Evolutionary conservation across 2,329 filamentous ascomycete species (phyloP).

Genomic region (Apiospora rasikravindrae): DNA sequence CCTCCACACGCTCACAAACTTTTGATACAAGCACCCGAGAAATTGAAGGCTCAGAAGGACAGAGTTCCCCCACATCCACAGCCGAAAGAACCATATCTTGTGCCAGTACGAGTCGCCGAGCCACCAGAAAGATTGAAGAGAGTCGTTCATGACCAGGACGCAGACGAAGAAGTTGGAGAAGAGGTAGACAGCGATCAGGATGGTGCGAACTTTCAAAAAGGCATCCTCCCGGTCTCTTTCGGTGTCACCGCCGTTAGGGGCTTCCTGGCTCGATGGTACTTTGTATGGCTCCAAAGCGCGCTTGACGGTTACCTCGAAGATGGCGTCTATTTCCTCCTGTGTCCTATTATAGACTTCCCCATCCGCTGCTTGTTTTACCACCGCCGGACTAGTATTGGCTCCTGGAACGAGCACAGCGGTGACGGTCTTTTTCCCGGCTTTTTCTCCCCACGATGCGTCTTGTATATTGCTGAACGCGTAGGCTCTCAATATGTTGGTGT

Average conservation of each 20-base stretch:
- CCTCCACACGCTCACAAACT: not conserved
- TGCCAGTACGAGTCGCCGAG: constrained; percentile 18
- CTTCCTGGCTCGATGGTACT: too few species aligned
- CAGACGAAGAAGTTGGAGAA: constrained; percentile 19
- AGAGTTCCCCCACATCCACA: constrained; percentile 18
- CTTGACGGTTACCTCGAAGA: too few species aligned
- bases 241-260: not conserved
- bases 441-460: too few species aligned
- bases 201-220: constrained; percentile 10
- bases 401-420: too few species aligned
- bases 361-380: too few species aligned
- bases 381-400: too few species aligned
- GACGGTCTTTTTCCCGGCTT: too few species aligned
- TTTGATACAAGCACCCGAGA: not conserved
- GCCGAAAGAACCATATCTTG: constrained; percentile 16
- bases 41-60: not conserved
- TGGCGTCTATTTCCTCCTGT: too few species aligned
- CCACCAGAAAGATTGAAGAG: not conserved
- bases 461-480: too few species aligned
- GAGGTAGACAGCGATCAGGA: not conserved
- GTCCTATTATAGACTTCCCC: too few species aligned
- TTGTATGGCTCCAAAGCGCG: too few species aligned
- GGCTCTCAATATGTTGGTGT: too few species aligned
- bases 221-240: not conserved
- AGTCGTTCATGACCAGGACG: constrained; percentile 14